These are phyloP conservation scores for Botrytis elliptica DNA, from an alignment of 2,329 filamentous ascomycete genomes.

Conservation along the genomic window DNA sequence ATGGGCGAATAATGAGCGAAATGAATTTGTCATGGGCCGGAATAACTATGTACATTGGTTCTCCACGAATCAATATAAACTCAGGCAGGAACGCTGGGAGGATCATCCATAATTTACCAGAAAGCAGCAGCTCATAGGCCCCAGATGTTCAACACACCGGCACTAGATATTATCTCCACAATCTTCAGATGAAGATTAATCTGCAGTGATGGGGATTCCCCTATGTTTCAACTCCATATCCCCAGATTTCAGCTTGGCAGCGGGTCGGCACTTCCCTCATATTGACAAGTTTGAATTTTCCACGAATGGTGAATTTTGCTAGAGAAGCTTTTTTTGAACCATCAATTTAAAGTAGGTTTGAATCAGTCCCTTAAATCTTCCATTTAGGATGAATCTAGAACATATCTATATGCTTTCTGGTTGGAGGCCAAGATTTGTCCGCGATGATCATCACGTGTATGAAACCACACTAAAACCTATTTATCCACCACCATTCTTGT, in stretches of 20 bases:
- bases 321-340: neutral
- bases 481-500: neutral
- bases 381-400: slow-evolving; percentile 13
- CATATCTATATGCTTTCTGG: neutral
- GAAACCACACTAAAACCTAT: neutral
- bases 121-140: neutral
- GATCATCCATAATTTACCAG: neutral
- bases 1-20: neutral
- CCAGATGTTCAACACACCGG: neutral
- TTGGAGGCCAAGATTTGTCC: slow-evolving; percentile 14
- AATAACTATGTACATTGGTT: slow-evolving; percentile 1
- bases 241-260: slow-evolving; percentile 5
- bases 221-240: slow-evolving; percentile 7
- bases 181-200: neutral
- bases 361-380: neutral
- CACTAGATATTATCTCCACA: neutral
- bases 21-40: neutral
- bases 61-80: neutral
- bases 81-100: neutral
- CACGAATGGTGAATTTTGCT: neutral
- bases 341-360: neutral
- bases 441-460: slow-evolving; percentile 1
- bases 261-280: neutral
- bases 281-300: neutral
- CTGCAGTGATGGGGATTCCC: neutral